Base-by-base conservation (phyloP, 23 red algal species). In the Gracilaria gracilis region DNA sequence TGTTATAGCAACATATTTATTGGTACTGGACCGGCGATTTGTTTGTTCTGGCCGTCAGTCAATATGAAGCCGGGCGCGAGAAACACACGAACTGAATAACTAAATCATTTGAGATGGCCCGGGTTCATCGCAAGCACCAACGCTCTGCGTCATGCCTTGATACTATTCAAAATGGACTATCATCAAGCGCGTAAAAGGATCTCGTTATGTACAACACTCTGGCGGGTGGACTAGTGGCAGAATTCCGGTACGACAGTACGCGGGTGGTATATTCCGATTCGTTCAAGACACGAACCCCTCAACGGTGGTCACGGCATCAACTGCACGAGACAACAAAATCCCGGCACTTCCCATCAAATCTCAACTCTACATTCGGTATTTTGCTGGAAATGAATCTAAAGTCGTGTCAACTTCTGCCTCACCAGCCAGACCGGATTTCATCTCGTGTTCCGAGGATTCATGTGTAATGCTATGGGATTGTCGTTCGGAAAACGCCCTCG, bases 221-320 rank as follows among this genome's bases (percentile, higher is more conserved):
- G 9, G 50, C 33, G 96, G 96, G 19, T 93, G 57, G 24, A 62
- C 77, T 15, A 81, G 47, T 5, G 91, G 66, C 74, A 93, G 35
- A 54, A 88, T 98, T 58, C 96, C 96, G 0, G 96, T 98, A 9
- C 91, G 82, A 25, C 84, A 92, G 81, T 93, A 98, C 83, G 96
- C 93, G 7, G 88, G 75, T 16, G 93, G 93, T 19, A 81, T 90
- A 17, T 34, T 95, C 1, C 80, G 88, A 33, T 98, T 98, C 67
- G 76, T 90, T 9, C 89, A 89, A 16, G 89, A 80, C 33, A 65
- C 73, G 36, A 80, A 82, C 32, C 85, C 93, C 17, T 61, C 83
- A 9, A 85, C 91, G 17, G 75, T 97, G 11, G 51, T 97, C 15
- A 83, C 87, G 9, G 76, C 93, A 25, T 84, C 86, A 25, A 80